Conservation (phyloP, 2,329 filamentous ascomycete genomes). For the Didymella sp. region DNA sequence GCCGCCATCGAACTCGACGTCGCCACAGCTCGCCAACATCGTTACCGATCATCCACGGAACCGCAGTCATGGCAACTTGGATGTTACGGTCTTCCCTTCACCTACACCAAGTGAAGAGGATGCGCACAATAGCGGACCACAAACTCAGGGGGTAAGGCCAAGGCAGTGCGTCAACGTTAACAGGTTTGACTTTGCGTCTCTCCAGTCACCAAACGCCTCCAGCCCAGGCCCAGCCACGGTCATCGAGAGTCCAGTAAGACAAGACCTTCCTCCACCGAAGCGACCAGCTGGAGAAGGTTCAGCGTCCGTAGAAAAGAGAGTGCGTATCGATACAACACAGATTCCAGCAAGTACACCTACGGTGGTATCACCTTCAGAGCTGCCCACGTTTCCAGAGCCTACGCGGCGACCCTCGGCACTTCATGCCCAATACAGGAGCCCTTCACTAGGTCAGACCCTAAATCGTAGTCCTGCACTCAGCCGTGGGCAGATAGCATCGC, state of each 20-base stretch:
- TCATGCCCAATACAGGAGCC: slow-evolving; percentile 12
- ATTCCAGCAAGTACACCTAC: neutral
- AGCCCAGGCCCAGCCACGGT: neutral
- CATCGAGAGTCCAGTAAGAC: neutral
- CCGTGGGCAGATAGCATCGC: slow-evolving; percentile 15
- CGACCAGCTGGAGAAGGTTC: neutral
- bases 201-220: neutral
- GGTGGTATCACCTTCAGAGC: neutral
- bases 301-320: neutral
- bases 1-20: slow-evolving; percentile 43
- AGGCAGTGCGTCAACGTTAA: neutral
- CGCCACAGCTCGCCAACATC: slow-evolving; percentile 44
- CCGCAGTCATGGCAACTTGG: slow-evolving; percentile 1
- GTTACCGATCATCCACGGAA: slow-evolving; percentile 1
- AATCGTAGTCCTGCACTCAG: slow-evolving; percentile 7
- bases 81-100: slow-evolving; percentile 61
- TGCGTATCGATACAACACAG: neutral
- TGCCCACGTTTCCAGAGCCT: neutral
- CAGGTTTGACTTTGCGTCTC: neutral
- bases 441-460: slow-evolving; percentile 1
- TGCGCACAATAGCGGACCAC: neutral
- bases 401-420: slow-evolving; percentile 9
- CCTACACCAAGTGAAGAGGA: slow-evolving; percentile 68
- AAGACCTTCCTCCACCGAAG: neutral
- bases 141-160: neutral